Evolutionary conservation across 352 stramenopile species (phyloP), one percentile per base, ranked within the genome.

Genomic region (Phytophthora fragariae): DNA sequence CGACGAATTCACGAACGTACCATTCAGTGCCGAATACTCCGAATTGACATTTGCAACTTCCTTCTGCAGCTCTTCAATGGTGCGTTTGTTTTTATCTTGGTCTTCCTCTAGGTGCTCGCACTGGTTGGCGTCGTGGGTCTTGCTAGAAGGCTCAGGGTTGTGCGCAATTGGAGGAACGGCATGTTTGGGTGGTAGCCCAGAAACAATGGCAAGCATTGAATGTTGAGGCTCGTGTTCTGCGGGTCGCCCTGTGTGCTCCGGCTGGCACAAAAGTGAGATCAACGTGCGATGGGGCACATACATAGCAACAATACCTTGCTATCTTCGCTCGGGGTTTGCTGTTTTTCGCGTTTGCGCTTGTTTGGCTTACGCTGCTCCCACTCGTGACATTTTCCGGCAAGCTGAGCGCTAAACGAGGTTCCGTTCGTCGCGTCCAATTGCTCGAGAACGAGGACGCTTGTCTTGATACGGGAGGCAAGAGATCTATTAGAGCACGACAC

Each of bases 381-480:
- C 29, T 75, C 66, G 10, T 70, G 33, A 12, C 70, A 79, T 46
- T 76, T 79, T 63, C 47, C 62, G 56, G 56, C 21, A 4, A 81
- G 53, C n/a, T 67, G 66, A 59, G 61, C 57, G 65, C 76, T 81
- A 27, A 52, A 70, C 63, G 19, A 33, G 21, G 15, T 62, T 47
- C 41, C 58, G 15, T 75, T 85, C 12, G 57, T 29, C 11, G 73
- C 47, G 50, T 87, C 77, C 15, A 92, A 54, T 39, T 84, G 78
- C 11, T 68, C 69, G 41, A 93, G 74, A 21, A 91, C 62, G 9
- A 90, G 72, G 3, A 72, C 74, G 11, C 83, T 84, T 15, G 80
- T 85, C 41, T 92, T 88, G 54, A 82, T 81, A 8, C 84, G 84
- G 24, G 64, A 90, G 9, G 81, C 81, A 24, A 93, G 72, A 3